Evolutionary conservation across 2,329 filamentous ascomycete species (phyloP).

Genomic region (Amauroascus verrucosus): DNA sequence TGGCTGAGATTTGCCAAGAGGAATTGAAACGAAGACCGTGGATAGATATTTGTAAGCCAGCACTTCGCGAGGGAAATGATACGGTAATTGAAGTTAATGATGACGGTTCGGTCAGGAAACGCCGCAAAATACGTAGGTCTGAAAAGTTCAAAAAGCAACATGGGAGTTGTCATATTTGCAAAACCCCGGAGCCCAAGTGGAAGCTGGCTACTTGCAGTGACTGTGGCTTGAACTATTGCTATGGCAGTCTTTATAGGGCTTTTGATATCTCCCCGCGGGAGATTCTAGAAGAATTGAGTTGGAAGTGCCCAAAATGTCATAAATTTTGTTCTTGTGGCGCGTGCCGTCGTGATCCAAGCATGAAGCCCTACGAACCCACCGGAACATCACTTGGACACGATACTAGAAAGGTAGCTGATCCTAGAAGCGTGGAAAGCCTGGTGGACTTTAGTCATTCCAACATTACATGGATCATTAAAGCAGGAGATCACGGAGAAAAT

Average conservation of each 20-base stretch:
- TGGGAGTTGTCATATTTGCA: slow-evolving; percentile 69
- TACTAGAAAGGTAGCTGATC: slow-evolving; percentile 80
- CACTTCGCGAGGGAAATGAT: slow-evolving; percentile 24
- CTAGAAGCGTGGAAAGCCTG: slow-evolving; percentile 76
- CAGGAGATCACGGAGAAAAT: slow-evolving; percentile 36
- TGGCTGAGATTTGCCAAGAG: slow-evolving; percentile 90
- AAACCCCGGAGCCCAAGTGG: slow-evolving; percentile 68
- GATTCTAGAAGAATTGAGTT: slow-evolving; percentile 68
- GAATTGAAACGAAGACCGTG: slow-evolving; percentile 71
- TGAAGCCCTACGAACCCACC: slow-evolving; percentile 72
- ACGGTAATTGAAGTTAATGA: slow-evolving; percentile 45
- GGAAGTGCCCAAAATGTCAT: slow-evolving; percentile 80
- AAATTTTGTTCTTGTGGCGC: slow-evolving; percentile 77
- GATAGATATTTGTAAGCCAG: slow-evolving; percentile 63
- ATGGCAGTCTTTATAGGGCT: slow-evolving; percentile 80
- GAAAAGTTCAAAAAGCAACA: slow-evolving; percentile 43
- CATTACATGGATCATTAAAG: slow-evolving; percentile 64
- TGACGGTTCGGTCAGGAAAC: slow-evolving; percentile 51
- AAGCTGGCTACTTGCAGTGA: slow-evolving; percentile 71
- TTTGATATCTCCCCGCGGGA: slow-evolving; percentile 82
- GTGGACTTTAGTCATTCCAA: slow-evolving; percentile 90
- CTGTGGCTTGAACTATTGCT: slow-evolving; percentile 75
- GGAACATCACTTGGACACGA: slow-evolving; percentile 84
- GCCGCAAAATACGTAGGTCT: slow-evolving; percentile 45
- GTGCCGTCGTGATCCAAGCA: slow-evolving; percentile 60